phyloP scores from a whole-genome alignment of 2,329 filamentous ascomycete species.

The Hypoxylon sp. region DNA sequence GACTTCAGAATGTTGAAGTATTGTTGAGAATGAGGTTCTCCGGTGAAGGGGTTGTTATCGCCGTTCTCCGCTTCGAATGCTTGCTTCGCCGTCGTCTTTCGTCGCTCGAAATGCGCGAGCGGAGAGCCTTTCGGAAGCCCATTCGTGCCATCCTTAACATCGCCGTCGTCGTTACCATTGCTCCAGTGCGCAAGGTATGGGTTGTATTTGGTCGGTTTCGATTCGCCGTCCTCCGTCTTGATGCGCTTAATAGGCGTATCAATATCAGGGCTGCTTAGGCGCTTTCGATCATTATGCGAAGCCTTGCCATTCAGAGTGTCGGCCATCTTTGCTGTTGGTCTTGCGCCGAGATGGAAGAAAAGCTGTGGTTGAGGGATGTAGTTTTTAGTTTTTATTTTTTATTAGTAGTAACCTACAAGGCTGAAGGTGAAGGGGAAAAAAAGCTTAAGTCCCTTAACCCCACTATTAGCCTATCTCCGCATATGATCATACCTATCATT shows the following conservation, averaged over 20 bases:
- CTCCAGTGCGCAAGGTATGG: conserved; percentile 90
- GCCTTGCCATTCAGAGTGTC: conserved; percentile 34
- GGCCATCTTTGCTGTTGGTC: conserved; percentile 14
- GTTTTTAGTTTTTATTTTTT: background rate
- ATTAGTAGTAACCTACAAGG: conserved; percentile 7
- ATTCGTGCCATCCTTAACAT: conserved; percentile 54
- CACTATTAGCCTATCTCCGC: background rate
- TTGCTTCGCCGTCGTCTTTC: conserved; percentile 82
- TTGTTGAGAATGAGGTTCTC: conserved; percentile 77
- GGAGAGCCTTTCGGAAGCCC: conserved; percentile 57
- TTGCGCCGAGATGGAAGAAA: background rate
- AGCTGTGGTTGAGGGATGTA: background rate
- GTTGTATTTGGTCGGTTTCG: conserved; percentile 65
- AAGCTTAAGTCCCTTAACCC: background rate
- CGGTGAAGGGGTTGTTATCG: conserved; percentile 87
- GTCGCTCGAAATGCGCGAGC: conserved; percentile 77
- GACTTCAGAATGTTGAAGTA: conserved; percentile 92
- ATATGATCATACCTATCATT: background rate
- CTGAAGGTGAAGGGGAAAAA: conserved; percentile 26
- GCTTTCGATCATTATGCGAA: conserved; percentile 43
- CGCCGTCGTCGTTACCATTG: conserved; percentile 61
- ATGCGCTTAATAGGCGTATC: conserved; percentile 47
- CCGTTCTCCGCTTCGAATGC: conserved; percentile 82
- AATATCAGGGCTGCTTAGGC: conserved; percentile 43
- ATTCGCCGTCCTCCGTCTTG: conserved; percentile 47